These are phyloP conservation scores for Diutina ranongensis DNA, from an alignment of 1,139 yeast species.

Conservation along the genomic window DNA sequence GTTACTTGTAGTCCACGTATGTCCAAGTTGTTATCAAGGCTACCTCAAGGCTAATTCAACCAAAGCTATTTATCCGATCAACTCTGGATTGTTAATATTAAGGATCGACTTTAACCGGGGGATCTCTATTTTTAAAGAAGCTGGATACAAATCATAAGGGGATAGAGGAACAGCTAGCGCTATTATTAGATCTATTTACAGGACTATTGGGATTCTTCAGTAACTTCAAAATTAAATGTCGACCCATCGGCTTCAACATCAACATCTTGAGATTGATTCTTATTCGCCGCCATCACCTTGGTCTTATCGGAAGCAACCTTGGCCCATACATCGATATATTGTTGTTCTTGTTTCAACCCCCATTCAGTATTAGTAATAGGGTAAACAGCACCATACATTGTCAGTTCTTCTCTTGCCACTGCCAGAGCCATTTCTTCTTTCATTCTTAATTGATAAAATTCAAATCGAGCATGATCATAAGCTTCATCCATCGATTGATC, in stretches of 20 bases:
- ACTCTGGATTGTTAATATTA: too few species aligned
- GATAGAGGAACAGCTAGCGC: too few species aligned
- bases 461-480: constrained; percentile 77
- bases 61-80: too few species aligned
- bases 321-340: constrained; percentile 63
- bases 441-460: constrained; percentile 79
- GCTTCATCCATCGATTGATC: constrained; percentile 45
- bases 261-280: not conserved
- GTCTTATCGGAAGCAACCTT: constrained; percentile 54
- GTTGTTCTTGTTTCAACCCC: constrained; percentile 65
- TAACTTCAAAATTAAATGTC: not conserved
- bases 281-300: constrained; percentile 19
- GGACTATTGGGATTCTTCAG: not conserved
- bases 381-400: constrained; percentile 74
- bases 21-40: too few species aligned
- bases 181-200: too few species aligned
- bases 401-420: constrained; percentile 73
- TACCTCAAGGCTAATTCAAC: too few species aligned
- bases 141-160: too few species aligned
- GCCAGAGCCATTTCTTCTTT: constrained; percentile 68
- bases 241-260: not conserved
- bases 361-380: constrained; percentile 34
- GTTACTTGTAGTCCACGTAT: too few species aligned
- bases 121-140: too few species aligned
- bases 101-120: too few species aligned